These are phyloP conservation scores for Canavalia gladiata DNA, from an alignment of 306 rosid genomes.

Conservation along the genomic window DNA sequence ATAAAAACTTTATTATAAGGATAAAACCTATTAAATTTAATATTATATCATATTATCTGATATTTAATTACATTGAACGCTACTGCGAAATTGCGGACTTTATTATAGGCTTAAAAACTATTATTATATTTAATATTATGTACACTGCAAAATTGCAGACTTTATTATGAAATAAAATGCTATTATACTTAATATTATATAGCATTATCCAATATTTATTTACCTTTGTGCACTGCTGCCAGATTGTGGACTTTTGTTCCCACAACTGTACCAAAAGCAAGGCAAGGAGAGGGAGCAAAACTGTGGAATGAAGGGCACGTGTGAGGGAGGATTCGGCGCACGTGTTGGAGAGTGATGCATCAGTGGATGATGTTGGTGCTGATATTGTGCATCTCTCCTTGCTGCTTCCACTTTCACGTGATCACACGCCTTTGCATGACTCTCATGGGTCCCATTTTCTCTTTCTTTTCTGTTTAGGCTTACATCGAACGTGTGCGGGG, in stretches of 20 bases:
- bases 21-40: too few relatives aligned
- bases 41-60: too few relatives aligned
- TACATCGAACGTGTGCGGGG: constrained; percentile 12
- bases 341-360: constrained; percentile 47
- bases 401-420: constrained; percentile 45
- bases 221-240: background rate
- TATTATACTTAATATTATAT: too few relatives aligned
- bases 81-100: too few relatives aligned
- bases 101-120: too few relatives aligned
- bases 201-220: too few relatives aligned
- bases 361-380: constrained; percentile 31
- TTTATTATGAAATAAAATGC: too few relatives aligned
- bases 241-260: background rate
- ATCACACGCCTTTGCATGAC: constrained; percentile 42
- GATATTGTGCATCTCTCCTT: background rate
- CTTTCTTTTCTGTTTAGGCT: background rate
- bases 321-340: constrained; percentile 50
- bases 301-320: constrained; percentile 35
- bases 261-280: background rate
- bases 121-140: too few relatives aligned
- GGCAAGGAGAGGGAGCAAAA: background rate
- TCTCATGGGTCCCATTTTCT: constrained; percentile 37
- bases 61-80: background rate
- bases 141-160: too few relatives aligned
- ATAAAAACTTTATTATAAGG: too few relatives aligned